Evolutionary conservation across 2,329 filamentous ascomycete genomes (phyloP), one percentile per base, ranked within the genome.

Genomic region (Diplodia corticola): DNA sequence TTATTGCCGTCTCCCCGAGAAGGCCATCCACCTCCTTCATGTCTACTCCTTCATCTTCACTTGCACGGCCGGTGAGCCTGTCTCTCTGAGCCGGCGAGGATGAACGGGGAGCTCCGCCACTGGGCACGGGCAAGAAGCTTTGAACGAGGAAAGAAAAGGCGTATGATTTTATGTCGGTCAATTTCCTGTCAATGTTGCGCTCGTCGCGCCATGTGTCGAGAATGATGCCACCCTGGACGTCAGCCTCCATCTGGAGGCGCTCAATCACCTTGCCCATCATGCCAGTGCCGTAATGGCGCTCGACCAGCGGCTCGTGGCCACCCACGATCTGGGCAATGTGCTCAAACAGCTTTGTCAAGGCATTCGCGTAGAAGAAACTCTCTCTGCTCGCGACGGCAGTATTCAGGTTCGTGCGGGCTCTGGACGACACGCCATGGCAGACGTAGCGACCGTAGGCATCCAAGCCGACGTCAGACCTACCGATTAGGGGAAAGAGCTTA

Each of bases 271-370:
- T 91, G 35, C 91, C 88, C 95, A 99, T 99, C 82, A 93, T 95
- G 44, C 94, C 92, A 17, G 86, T 80, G 1, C 95, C 95, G 75
- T 99, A 99, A 78, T 99, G 95, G 54, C 92, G 88, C 80, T 98
- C 93, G 1, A 99, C 94, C 9, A 99, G 83, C 0, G 88, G 88
- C 35, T 94, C 92, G 75, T 99, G 95, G 1, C 91, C 89, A 73
- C 98, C 94, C 24, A 99, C 89, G 70, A 99, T 97, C 75, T 96
- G 92, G 2, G 95, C 94, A 76, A 99, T 97, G 78, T 99, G 94
- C 78, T 98, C 94, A 75, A 99, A 99, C 54, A 99, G 80, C 75
- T 92, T 93, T 4, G 93, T 97, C 69, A 99, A 81, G 2, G 92
- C 90, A 77, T 91, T 94, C 49, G 91, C 93, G 76, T 97, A 98